Evolutionary conservation across 331 rosid genomes (phyloP), one percentile per base, ranked within the genome.

Genomic region (Acacia pycnantha): DNA sequence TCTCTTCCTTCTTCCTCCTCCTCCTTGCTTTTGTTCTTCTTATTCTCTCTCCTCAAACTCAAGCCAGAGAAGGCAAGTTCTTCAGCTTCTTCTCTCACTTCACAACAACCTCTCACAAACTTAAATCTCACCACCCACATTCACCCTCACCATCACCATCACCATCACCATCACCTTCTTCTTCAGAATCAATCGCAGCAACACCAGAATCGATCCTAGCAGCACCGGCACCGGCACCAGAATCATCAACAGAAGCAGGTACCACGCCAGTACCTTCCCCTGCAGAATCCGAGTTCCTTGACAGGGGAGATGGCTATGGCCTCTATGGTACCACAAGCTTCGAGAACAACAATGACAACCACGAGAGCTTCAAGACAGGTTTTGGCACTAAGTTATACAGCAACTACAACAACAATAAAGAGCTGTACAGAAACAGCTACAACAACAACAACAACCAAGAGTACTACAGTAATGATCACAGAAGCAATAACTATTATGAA

Each of bases 51-150:
- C 82, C 84, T 21, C 90, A 80, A 73, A 86, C 75, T 59, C 89
- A 89, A 54, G 97, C 98, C 21, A 91, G 93, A 84, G 82, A 88
- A 40, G 79, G 87, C 79, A 85, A 70, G 33, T 29, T 82, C 79
- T 84, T 91, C 56, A 91, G 87, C 88, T 84, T 88, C 29, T 76
- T 88, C 83, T 33, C 86, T 31, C 91, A 76, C 75, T 76, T 79
- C 74, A 73, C 77, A 48, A 59, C 69, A 61, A 59, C 40, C 79
- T 51, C 73, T 53, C 71, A 58, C 9, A 43, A 66, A 46, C 19
- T 51, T 50, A 77, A 77, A 51, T 22, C 83, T 22, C 19, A 69
- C 47, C 44, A 37, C 41, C 41, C 9, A 37, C 41, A 37, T 37
- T 37, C 82, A 22, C 89, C 82, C 53, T 10, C 85, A 10, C 79